Conservation (phyloP, 768 basidiomycete genomes). For the Auricularia heimuer region DNA sequence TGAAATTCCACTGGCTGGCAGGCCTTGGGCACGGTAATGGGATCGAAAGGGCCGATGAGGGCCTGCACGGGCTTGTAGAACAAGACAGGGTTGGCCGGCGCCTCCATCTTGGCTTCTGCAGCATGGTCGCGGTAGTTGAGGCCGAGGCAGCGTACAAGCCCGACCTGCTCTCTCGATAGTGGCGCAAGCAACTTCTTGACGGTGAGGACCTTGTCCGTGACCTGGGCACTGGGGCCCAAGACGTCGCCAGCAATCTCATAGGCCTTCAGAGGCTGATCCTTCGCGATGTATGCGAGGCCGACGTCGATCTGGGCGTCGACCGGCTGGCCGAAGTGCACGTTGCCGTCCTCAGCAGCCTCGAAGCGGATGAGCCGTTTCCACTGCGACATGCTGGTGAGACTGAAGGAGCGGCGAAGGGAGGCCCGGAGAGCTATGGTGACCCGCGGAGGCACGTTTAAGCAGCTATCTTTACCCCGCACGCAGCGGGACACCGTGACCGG, state of each 20-base stretch:
- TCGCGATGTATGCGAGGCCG: constrained; percentile 39
- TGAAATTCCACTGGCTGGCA: constrained; percentile 64
- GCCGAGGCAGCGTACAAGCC: constrained; percentile 65
- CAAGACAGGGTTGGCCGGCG: constrained; percentile 40
- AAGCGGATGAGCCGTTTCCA: constrained; percentile 82
- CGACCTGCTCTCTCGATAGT: constrained; percentile 44
- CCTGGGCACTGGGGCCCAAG: constrained; percentile 53
- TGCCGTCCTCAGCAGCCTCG: constrained; percentile 61
- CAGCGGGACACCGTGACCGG: not conserved
- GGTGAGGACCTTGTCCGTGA: constrained; percentile 55
- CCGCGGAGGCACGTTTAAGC: not conserved
- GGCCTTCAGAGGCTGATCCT: constrained; percentile 47
- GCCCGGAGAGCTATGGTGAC: not conserved
- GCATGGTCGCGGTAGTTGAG: constrained; percentile 84
- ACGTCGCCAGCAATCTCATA: constrained; percentile 64
- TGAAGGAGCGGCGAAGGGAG: not conserved
- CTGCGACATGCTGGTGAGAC: constrained; percentile 8
- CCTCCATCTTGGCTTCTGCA: constrained; percentile 23
- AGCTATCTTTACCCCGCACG: not conserved
- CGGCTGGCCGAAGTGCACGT: constrained; percentile 71
- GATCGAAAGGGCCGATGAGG: constrained; percentile 60
- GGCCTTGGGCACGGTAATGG: constrained; percentile 52
- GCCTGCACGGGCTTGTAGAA: constrained; percentile 72
- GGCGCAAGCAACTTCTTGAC: constrained; percentile 64
- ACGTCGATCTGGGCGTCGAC: constrained; percentile 61